Percentiles rank a stretch among this genome's conserved stretches.
Evolutionary conservation across 1,284 basidiomycete genomes (phyloP).

Genomic region (Athelia sp.): DNA sequence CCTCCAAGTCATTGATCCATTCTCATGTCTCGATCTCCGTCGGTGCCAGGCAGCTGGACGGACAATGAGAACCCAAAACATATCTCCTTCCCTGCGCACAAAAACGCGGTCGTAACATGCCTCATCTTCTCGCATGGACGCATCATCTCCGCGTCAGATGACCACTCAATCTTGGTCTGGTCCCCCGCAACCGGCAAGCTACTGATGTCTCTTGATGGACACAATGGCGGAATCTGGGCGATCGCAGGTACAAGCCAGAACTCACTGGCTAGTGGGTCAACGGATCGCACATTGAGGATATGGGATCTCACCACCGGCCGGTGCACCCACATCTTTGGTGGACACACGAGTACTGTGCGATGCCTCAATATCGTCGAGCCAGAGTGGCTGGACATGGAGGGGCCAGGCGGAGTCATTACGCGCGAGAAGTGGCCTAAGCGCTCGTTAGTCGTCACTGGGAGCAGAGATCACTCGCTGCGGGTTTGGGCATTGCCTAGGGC

Average conservation of each 20-base stretch:
- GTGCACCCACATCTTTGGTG: constrained; percentile 88
- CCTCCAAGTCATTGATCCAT: too few species aligned
- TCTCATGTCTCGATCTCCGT: too few species aligned
- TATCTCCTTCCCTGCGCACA: constrained; percentile 80
- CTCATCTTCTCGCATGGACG: constrained; percentile 89
- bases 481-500: constrained; percentile 87
- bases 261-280: constrained; percentile 87
- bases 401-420: constrained; percentile 48
- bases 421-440: constrained; percentile 81
- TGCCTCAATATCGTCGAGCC: constrained; percentile 87
- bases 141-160: constrained; percentile 92
- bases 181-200: constrained; percentile 76
- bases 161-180: constrained; percentile 91
- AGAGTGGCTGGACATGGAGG: constrained; percentile 70
- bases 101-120: constrained; percentile 88
- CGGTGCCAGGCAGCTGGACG: too few species aligned
- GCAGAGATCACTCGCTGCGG: constrained; percentile 83
- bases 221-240: constrained; percentile 96
- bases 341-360: constrained; percentile 90
- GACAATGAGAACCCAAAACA: too few species aligned
- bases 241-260: constrained; percentile 80
- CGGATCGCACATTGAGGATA: constrained; percentile 89
- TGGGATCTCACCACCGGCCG: constrained; percentile 82
- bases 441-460: constrained; percentile 89
- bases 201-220: constrained; percentile 73